Evolutionary conservation across 257 asterid genomes (phyloP).

Genomic region (Solanum arcanum): DNA sequence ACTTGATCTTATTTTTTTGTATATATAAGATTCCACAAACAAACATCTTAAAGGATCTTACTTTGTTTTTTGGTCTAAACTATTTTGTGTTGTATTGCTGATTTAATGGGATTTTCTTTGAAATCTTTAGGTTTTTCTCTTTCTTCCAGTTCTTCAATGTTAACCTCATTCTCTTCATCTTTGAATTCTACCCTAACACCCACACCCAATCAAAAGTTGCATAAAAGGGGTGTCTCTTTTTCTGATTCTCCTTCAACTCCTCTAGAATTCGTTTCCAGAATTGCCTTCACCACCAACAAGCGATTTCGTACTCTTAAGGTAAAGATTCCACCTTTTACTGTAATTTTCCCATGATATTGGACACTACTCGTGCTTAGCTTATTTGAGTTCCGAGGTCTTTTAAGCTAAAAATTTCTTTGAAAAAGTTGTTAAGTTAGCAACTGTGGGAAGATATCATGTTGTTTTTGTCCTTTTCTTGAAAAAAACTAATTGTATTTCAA

Average conservation of each 20-base stretch:
- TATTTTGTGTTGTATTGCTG: conserved; percentile 38
- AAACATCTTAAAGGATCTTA: neutral
- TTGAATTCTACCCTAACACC: conserved; percentile 24
- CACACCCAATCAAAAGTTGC: conserved; percentile 13
- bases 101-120: conserved; percentile 29
- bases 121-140: conserved; percentile 41
- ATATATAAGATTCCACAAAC: neutral
- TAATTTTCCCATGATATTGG: neutral
- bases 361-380: neutral
- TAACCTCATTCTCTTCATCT: conserved; percentile 40
- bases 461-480: neutral
- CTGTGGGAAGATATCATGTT: neutral
- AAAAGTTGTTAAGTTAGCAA: neutral
- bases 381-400: neutral
- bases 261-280: conserved; percentile 28
- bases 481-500: neutral
- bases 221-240: conserved; percentile 31
- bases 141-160: conserved; percentile 11
- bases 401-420: neutral
- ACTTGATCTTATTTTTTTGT: neutral
- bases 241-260: conserved; percentile 18
- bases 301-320: conserved; percentile 52
- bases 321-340: conserved; percentile 9
- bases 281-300: conserved; percentile 28
- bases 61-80: neutral